Conservation (phyloP, 805 yeast genomes). For the Yamadazyma sp. region DNA sequence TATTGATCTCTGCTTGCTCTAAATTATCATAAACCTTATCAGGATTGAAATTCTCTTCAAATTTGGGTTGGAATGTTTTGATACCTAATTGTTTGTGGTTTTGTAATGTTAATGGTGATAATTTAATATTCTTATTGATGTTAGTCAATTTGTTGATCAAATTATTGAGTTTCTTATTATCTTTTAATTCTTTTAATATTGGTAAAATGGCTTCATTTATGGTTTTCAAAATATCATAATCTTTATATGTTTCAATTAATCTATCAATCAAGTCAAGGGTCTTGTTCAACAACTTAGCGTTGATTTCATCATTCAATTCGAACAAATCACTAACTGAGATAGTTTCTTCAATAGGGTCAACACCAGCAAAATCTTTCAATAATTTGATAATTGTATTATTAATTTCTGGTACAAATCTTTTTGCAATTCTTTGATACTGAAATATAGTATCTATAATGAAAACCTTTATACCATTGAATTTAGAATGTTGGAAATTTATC, state of each 20-base stretch:
- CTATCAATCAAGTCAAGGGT: constrained; percentile 29
- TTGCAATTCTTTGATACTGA: constrained; percentile 75
- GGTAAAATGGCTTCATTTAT: constrained; percentile 27
- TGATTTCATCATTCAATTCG: constrained; percentile 15
- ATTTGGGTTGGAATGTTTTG: constrained; percentile 82
- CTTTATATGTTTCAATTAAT: constrained; percentile 52
- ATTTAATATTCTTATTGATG: constrained; percentile 36
- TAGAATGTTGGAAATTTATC: constrained; percentile 26
- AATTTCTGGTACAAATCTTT: constrained; percentile 81
- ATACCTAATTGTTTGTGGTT: constrained; percentile 81
- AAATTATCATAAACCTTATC: constrained; percentile 81
- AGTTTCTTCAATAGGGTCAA: background rate
- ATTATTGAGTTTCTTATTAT: constrained; percentile 34
- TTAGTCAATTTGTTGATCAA: constrained; percentile 49
- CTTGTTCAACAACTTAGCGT: constrained; percentile 32
- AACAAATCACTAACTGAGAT: constrained; percentile 16
- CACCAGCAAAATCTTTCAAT: constrained; percentile 20
- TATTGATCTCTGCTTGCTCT: constrained; percentile 76
- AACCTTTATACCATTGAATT: constrained; percentile 54
- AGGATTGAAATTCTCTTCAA: constrained; percentile 94
- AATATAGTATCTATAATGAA: constrained; percentile 63
- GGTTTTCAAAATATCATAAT: constrained; percentile 59
- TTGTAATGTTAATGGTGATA: constrained; percentile 74
- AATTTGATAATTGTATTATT: constrained; percentile 35
- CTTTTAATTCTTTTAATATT: constrained; percentile 24